These are phyloP conservation scores for Puccinia triticina DNA, from an alignment of 1,284 basidiomycete genomes.

Conservation along the genomic window DNA sequence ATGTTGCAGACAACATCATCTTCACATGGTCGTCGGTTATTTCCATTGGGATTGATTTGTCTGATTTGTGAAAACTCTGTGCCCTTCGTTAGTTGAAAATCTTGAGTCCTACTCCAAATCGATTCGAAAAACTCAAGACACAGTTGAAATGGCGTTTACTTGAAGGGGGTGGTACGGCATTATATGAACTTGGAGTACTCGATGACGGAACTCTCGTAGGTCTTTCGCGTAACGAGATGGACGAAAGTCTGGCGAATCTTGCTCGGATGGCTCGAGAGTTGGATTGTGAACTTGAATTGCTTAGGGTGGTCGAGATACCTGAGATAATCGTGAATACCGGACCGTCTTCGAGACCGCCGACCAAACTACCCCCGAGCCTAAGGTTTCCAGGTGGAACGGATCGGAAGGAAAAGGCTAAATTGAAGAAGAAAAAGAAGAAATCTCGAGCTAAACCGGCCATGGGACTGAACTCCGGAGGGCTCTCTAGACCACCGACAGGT, in stretches of 20 bases:
- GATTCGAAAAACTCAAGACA: conserved; percentile 59
- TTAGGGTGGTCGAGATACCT: conserved; percentile 42
- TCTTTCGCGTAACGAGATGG: conserved; percentile 56
- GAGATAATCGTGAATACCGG: conserved; percentile 36
- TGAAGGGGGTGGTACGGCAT: conserved; percentile 58
- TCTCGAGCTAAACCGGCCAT: conserved; percentile 24
- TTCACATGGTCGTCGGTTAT: not conserved
- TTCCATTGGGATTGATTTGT: conserved; percentile 35
- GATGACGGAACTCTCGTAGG: conserved; percentile 59
- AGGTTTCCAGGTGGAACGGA: conserved; percentile 20
- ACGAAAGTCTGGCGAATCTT: conserved; percentile 56
- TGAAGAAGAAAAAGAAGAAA: conserved; percentile 47
- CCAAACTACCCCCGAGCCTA: conserved; percentile 18
- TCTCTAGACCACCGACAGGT: conserved; percentile 4
- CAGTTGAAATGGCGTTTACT: conserved; percentile 60
- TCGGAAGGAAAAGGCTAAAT: conserved; percentile 41
- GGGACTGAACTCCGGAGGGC: not conserved
- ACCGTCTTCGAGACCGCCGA: not conserved
- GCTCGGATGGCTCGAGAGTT: conserved; percentile 57
- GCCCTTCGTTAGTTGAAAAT: conserved; percentile 54
- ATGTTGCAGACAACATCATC: not conserved
- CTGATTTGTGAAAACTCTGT: not conserved
- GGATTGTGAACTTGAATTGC: conserved; percentile 52
- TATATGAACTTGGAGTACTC: conserved; percentile 59
- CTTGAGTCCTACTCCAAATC: conserved; percentile 56